These are phyloP conservation scores for Pyricularia grisea DNA, from an alignment of 2,329 filamentous ascomycete genomes.

Conservation along the genomic window DNA sequence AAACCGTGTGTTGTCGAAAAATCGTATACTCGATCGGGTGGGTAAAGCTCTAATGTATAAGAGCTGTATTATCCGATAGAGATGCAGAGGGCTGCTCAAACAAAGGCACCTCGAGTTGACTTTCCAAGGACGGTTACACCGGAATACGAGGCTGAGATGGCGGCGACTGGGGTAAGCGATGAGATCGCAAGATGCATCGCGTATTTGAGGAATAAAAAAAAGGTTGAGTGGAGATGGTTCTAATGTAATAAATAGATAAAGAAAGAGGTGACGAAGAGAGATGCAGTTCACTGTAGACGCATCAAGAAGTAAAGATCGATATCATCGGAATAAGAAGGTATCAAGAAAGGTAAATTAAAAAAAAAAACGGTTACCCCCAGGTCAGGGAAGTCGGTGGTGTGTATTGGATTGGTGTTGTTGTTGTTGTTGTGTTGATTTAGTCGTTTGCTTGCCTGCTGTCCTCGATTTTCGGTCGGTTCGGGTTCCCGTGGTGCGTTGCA, in stretches of 20 bases:
- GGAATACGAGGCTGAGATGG: conserved; percentile 50
- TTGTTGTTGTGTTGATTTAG: not conserved
- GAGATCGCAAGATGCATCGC: conserved; percentile 51
- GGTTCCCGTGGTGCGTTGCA: not conserved
- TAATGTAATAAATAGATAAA: conserved; percentile 3
- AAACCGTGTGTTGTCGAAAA: conserved; percentile 8
- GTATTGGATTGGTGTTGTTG: no score
- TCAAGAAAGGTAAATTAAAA: not conserved
- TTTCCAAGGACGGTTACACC: conserved; percentile 48
- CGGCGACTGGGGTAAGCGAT: conserved; percentile 46
- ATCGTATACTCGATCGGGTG: conserved; percentile 19
- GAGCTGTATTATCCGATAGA: conserved; percentile 27
- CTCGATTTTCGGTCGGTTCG: not conserved
- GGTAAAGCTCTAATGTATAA: conserved; percentile 18
- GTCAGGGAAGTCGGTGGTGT: no score
- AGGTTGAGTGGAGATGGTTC: conserved; percentile 5
- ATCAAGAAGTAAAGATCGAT: not conserved
- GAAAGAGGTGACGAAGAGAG: conserved; percentile 4
- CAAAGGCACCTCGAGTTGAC: conserved; percentile 29
- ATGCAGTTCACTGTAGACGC: conserved; percentile 6
- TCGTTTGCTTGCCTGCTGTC: not conserved
- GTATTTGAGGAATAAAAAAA: conserved; percentile 13
- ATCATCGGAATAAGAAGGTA: conserved; percentile 1
- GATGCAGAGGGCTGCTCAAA: conserved; percentile 26
- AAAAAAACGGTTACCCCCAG: not conserved